Conservation (phyloP, 2,329 filamentous ascomycete genomes). For the Pestalotiopsis sp. region DNA sequence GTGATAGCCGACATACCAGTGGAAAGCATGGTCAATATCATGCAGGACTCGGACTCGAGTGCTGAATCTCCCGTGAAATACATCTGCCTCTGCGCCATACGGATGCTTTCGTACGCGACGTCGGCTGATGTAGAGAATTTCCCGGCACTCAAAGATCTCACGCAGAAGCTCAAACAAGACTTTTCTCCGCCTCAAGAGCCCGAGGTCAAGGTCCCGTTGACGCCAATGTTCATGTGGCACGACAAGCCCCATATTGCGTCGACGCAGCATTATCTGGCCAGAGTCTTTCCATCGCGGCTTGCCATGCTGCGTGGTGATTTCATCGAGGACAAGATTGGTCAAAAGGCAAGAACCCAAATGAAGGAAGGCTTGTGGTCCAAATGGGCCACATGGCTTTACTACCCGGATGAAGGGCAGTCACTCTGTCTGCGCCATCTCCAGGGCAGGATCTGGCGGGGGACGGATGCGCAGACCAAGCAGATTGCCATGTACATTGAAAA, state of each 20-base stretch:
- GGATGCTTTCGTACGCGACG: slow-evolving; percentile 52
- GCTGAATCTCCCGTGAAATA: slow-evolving; percentile 46
- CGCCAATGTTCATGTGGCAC: slow-evolving; percentile 61
- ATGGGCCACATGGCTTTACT: slow-evolving; percentile 60
- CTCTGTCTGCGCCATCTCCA: slow-evolving; percentile 53
- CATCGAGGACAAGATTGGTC: slow-evolving; percentile 58
- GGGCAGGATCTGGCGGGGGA: slow-evolving; percentile 51
- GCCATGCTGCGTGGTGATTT: slow-evolving; percentile 55
- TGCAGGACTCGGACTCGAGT: slow-evolving; percentile 37
- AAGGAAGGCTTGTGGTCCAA: slow-evolving; percentile 52
- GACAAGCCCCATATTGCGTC: slow-evolving; percentile 58
- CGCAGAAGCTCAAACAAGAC: slow-evolving; percentile 40
- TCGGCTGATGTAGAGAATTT: slow-evolving; percentile 47
- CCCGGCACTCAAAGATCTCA: slow-evolving; percentile 42
- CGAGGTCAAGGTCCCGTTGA: slow-evolving; percentile 41
- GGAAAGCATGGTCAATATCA: slow-evolving; percentile 43
- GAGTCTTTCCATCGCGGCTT: slow-evolving; percentile 51
- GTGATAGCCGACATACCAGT: slow-evolving; percentile 48
- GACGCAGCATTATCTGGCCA: slow-evolving; percentile 48
- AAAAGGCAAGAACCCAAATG: slow-evolving; percentile 57
- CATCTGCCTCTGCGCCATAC: slow-evolving; percentile 52
- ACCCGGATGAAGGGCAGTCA: slow-evolving; percentile 45
- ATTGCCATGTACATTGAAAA: neutral
- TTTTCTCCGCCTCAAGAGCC: slow-evolving; percentile 29
- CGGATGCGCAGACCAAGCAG: slow-evolving; percentile 28